Base-by-base conservation (phyloP, 75 land plant species). In the Picea glauca region DNA sequence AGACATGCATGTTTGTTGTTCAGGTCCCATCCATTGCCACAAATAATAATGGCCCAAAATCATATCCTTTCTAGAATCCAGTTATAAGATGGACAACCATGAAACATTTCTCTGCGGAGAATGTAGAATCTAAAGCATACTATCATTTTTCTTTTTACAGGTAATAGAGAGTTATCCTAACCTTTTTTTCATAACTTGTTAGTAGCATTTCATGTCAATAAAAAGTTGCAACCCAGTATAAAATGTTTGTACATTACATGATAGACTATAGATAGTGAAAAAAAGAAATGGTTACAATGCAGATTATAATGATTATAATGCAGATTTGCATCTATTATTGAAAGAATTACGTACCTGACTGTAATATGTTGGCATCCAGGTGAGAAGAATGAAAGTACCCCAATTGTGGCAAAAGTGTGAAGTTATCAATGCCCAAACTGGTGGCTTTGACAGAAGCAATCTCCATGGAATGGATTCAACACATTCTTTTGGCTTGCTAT, bases 331-430 rank as follows among this genome's bases (percentile, higher is more conserved):
- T 68, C 7, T 2, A 6, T 40, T 40, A 70, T 6, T 46, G 43
- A 38, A 54, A 3, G 15, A 56, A 33, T 75, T 56, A 57, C 32
- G 18, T 73, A 97, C 99, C 98, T 97, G 98, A 80, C 91, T 95
- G 79, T 97, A 97, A 84, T 97, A 97, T 68, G 99, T 94, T 33
- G 99, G 99, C 99, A 97, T 97, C 99, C 99, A 97, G 26, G 99
- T 97, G 46, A 97, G 88, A 18, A 97, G 91, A 82, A 97, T 97
- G 77, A 97, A 97, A 54, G 99, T 97, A 23, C 99, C 99, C 99
- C 99, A 97, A 64, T 97, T 97, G 81, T 97, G 99, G 82, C 99
- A 97, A 81, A 97, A 97, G 78, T 97, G 99, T 75, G 96, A 94
- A 62, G 95, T 86, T 58, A 97, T 97, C 20, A 97, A 81, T 73